Evolutionary conservation across 2,329 filamentous ascomycete species (phyloP).

Genomic region (Cordyceps cateniannulata): DNA sequence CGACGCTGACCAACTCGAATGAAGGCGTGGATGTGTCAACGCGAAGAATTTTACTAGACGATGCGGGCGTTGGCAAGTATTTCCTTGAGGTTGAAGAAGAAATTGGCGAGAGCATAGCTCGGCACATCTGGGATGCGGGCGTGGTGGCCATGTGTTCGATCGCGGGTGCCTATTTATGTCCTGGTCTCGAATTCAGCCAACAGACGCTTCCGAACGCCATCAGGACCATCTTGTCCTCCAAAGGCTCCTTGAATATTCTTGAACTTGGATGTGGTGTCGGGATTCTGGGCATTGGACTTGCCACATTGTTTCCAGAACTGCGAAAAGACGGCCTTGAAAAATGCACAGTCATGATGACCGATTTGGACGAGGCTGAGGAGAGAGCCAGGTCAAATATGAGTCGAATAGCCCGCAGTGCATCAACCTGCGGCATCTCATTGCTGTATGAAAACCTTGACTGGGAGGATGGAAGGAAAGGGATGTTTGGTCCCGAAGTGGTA

Average conservation of each 20-base stretch:
- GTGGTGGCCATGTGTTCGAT: slow-evolving; percentile 36
- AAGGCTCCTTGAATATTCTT: slow-evolving; percentile 34
- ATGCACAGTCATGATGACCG: slow-evolving; percentile 45
- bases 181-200: slow-evolving; percentile 21
- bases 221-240: slow-evolving; percentile 22
- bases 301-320: slow-evolving; percentile 26
- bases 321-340: slow-evolving; percentile 15
- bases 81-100: slow-evolving; percentile 45
- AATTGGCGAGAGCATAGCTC: slow-evolving; percentile 53
- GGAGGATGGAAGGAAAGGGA: slow-evolving; percentile 42
- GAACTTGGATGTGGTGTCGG: slow-evolving; percentile 54
- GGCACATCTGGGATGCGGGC: slow-evolving; percentile 54
- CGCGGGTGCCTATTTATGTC: slow-evolving; percentile 22
- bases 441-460: slow-evolving; percentile 51
- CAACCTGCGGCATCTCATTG: slow-evolving; percentile 24
- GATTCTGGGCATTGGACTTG: slow-evolving; percentile 45
- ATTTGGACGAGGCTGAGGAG: slow-evolving; percentile 47
- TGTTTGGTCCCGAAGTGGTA: slow-evolving; percentile 35
- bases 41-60: slow-evolving; percentile 24
- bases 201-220: slow-evolving; percentile 25
- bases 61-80: slow-evolving; percentile 17
- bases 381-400: slow-evolving; percentile 42
- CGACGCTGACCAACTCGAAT: slow-evolving; percentile 23
- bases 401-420: slow-evolving; percentile 15
- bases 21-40: slow-evolving; percentile 21